These are phyloP conservation scores for Yamadazyma sp. DNA, from an alignment of 1,139 yeast species.

Conservation along the genomic window DNA sequence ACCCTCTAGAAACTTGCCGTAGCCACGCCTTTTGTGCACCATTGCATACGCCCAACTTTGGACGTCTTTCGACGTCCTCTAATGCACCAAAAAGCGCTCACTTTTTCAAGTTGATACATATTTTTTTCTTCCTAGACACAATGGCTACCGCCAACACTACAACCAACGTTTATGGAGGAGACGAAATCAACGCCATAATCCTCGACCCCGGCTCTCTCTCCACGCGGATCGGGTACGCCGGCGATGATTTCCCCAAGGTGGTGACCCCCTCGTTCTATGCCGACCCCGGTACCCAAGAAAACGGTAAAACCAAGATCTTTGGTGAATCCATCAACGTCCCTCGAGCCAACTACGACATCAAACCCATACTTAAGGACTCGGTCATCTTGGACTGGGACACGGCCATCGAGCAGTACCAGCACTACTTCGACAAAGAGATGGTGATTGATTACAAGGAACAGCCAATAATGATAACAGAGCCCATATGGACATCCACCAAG, in stretches of 20 bases:
- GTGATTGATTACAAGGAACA: constrained; percentile 62
- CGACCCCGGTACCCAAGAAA: constrained; percentile 13
- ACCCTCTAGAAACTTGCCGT: too few species aligned
- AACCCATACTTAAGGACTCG: constrained; percentile 62
- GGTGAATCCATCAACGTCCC: constrained; percentile 64
- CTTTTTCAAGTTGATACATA: background rate
- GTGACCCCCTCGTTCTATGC: constrained; percentile 66
- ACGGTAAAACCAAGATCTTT: constrained; percentile 27
- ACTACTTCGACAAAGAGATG: constrained; percentile 50
- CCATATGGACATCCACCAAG: constrained; percentile 74
- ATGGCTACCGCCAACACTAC: constrained; percentile 12
- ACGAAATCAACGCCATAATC: constrained; percentile 88
- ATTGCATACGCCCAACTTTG: too few species aligned
- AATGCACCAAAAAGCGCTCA: background rate
- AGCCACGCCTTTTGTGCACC: too few species aligned
- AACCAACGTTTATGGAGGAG: constrained; percentile 48
- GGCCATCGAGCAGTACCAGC: constrained; percentile 64
- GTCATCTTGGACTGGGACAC: constrained; percentile 72
- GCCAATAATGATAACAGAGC: constrained; percentile 80
- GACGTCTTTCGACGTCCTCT: too few species aligned
- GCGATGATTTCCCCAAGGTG: constrained; percentile 85
- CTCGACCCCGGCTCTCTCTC: constrained; percentile 86
- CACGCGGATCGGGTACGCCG: constrained; percentile 90
- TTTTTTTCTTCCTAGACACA: background rate
- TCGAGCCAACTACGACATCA: constrained; percentile 50